phyloP scores from a whole-genome alignment of 345 rosid genomes.

The Rhodamnia argentea region DNA sequence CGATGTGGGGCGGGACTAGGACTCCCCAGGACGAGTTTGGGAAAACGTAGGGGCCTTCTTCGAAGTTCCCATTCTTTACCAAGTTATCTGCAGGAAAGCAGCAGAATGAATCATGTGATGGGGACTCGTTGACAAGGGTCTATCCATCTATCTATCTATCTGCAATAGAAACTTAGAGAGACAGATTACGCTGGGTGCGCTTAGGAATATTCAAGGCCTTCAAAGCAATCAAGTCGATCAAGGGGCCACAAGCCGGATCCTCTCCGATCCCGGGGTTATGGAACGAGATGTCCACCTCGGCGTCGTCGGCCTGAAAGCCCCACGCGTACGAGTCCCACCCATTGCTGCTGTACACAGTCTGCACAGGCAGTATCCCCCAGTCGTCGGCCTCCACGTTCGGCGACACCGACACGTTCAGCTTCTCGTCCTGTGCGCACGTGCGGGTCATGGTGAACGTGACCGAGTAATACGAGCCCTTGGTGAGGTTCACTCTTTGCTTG shows the following conservation, averaged over 20 bases:
- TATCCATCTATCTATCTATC: neutral
- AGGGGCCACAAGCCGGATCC: conserved; percentile 69
- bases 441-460: conserved; percentile 63
- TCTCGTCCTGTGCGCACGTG: conserved; percentile 75
- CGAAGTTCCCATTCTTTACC: conserved; percentile 52
- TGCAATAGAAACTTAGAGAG: neutral
- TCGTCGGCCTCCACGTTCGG: conserved; percentile 26
- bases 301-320: conserved; percentile 51
- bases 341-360: conserved; percentile 73
- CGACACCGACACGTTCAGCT: conserved; percentile 53
- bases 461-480: conserved; percentile 31
- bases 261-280: conserved; percentile 63
- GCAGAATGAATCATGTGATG: neutral
- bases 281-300: conserved; percentile 28
- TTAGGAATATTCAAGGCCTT: conserved; percentile 38
- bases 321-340: conserved; percentile 78
- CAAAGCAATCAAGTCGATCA: conserved; percentile 51
- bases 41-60: conserved; percentile 57
- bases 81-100: conserved; percentile 14
- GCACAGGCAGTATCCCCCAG: conserved; percentile 58
- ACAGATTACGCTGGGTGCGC: conserved; percentile 23
- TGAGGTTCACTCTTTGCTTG: conserved; percentile 41
- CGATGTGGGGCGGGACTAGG: conserved; percentile 46
- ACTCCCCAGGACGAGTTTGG: conserved; percentile 42
- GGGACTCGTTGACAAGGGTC: neutral